Evolutionary conservation across 306 rosid genomes (phyloP), one percentile per base, ranked within the genome.

Genomic region (Trifolium pratense): DNA sequence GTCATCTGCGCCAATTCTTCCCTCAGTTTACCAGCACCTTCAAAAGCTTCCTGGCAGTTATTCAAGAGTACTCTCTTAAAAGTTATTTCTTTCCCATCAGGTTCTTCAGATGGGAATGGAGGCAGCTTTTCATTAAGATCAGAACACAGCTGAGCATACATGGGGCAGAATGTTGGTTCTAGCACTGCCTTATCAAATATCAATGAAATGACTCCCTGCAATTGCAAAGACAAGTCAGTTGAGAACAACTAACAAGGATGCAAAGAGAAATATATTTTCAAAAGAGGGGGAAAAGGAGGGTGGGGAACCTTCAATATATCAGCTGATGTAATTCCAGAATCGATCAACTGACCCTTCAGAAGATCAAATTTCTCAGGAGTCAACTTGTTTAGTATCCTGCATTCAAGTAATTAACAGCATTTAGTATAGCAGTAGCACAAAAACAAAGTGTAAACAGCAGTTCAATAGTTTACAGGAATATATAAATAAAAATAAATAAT

Each of bases 331-430:
- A 95, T 95, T 70, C 97, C 99, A 62, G 97, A 74, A 57, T 95
- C 96, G 4, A 91, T 84, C 75, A 95, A 86, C 78, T 95, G 99
- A 80, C 96, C 99, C 87, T 95, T 95, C 61, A 95, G 89, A 45
- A 95, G 89, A 81, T 95, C 99, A 84, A 95, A 95, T 77, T 95
- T 95, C 83, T 95, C 99, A 16, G 99, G 99, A 39, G 99, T 95
- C 80, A 95, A 85, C 88, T 95, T 95, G 84, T 95, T 95, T 58
- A 95, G 82, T 64, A 95, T 95, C 74, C 99, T 95, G 90, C 87
- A 80, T 59, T n/a, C 34, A 55, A 45, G 58, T 29, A 56, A 32
- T 75, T 64, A 39, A 40, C 59, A 58, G 25, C 51, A 72, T 61
- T 68, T 65, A 55, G 80, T 21, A 37, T 62, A 64, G 61, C 5